Conservation (phyloP, 768 basidiomycete genomes). For the Pisolithus sp. region DNA sequence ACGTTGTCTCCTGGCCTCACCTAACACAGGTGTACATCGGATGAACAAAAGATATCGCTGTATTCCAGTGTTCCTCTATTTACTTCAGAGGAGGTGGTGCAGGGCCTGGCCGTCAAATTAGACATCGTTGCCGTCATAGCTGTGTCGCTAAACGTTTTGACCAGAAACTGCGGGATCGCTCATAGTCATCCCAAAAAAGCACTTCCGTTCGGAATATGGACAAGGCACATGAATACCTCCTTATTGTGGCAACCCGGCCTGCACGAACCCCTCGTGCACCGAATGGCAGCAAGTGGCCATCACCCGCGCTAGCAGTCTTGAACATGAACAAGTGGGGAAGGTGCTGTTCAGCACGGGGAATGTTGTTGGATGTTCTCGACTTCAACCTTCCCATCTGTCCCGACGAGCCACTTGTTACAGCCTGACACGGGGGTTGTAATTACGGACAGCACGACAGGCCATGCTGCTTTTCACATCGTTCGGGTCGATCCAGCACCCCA, state of each 20-base stretch:
- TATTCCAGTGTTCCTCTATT: not conserved
- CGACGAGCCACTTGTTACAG: conserved; percentile 12
- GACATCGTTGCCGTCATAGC: not conserved
- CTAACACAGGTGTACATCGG: conserved; percentile 15
- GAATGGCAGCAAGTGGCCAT: not conserved
- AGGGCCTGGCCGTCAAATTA: no score
- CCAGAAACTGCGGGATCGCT: not conserved
- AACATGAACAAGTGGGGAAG: conserved; percentile 22
- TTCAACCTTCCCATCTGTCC: not conserved
- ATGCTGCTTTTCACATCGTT: not conserved
- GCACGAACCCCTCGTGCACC: conserved; percentile 3
- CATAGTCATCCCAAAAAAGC: not conserved
- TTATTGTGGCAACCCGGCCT: conserved; percentile 19
- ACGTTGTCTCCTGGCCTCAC: conserved; percentile 14
- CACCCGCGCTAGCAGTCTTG: conserved; percentile 14
- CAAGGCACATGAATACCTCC: conserved; percentile 8
- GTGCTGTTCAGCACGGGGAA: conserved; percentile 10
- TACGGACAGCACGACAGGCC: not conserved
- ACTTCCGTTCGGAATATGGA: conserved; percentile 7
- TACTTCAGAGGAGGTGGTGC: no score
- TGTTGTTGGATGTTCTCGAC: not conserved
- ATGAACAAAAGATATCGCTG: not conserved
- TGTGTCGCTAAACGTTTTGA: conserved; percentile 2
- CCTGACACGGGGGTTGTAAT: conserved; percentile 7
- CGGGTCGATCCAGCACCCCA: not conserved